Conservation (phyloP, 805 yeast genomes). For the Kuraishia piskuri region DNA sequence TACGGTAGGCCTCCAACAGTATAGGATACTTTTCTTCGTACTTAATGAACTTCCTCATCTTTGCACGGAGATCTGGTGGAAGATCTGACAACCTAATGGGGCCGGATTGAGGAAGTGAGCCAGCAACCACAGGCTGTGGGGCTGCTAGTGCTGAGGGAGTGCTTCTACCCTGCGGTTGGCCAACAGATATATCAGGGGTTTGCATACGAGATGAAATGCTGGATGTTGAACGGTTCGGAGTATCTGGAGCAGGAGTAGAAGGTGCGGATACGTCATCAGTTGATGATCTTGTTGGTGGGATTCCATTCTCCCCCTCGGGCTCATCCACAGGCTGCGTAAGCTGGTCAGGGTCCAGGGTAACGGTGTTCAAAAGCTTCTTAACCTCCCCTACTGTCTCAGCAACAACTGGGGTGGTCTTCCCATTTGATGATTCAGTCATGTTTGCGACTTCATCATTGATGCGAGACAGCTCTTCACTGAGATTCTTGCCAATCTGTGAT, state of each 20-base stretch:
- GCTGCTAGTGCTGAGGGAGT: background rate
- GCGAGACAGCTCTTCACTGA: slow-evolving; percentile 47
- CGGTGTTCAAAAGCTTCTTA: slow-evolving; percentile 25
- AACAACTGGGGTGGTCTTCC: background rate
- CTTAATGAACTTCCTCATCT: slow-evolving; percentile 67
- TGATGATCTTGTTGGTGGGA: background rate
- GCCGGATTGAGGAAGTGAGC: slow-evolving; percentile 6
- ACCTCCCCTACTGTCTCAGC: slow-evolving; percentile 4
- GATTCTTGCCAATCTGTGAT: slow-evolving; percentile 54
- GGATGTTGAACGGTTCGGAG: slow-evolving; percentile 2
- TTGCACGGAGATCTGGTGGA: slow-evolving; percentile 49
- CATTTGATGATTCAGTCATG: slow-evolving; percentile 6
- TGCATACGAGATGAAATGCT: slow-evolving; percentile 4
- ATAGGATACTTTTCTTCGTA: slow-evolving; percentile 89
- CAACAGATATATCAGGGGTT: slow-evolving; percentile 7
- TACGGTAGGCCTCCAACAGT: slow-evolving; percentile 75
- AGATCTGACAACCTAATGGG: slow-evolving; percentile 27
- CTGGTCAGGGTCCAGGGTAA: slow-evolving; percentile 39
- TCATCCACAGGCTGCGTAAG: slow-evolving; percentile 41
- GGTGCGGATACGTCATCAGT: background rate
- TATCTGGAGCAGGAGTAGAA: slow-evolving; percentile 3
- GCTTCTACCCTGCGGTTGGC: background rate
- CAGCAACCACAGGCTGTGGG: background rate
- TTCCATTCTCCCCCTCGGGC: background rate
- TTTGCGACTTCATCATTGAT: slow-evolving; percentile 22